Conservation (phyloP, 306 rosid genomes). For the Vachellia pachyceras region DNA sequence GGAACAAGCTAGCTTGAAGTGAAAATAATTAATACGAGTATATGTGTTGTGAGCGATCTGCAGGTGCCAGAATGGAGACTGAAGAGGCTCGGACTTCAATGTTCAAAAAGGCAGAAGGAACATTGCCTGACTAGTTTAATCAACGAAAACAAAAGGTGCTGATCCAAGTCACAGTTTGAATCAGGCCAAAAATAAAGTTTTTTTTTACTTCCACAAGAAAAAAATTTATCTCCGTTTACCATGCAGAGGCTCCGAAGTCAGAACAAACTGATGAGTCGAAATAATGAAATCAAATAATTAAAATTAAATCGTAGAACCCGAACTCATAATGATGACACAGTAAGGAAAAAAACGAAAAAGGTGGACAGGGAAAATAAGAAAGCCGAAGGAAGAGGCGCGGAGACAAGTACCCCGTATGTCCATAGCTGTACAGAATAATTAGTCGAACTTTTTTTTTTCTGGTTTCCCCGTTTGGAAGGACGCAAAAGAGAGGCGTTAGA, state of each 20-base stretch:
- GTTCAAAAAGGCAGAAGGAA: conserved; percentile 81
- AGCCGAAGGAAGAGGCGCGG: conserved; percentile 2
- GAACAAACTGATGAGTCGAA: background rate
- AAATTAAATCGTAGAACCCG: background rate
- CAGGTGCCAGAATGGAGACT: conserved; percentile 51
- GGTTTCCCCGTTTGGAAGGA: conserved; percentile 44
- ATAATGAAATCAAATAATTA: conserved; percentile 8
- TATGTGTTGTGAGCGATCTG: too few species aligned
- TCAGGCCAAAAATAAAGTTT: conserved; percentile 42
- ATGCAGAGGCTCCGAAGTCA: conserved; percentile 47
- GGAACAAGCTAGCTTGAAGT: conserved; percentile 1
- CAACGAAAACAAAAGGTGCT: conserved; percentile 60
- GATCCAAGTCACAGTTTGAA: conserved; percentile 58
- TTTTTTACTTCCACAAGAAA: background rate
- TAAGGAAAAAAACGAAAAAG: background rate
- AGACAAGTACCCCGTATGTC: background rate
- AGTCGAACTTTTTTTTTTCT: background rate
- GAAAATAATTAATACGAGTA: conserved; percentile 10
- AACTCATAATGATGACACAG: background rate
- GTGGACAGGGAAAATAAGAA: background rate
- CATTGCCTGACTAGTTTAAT: conserved; percentile 89
- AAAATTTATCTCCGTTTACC: conserved; percentile 49
- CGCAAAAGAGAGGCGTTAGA: too few species aligned
- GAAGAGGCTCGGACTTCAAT: conserved; percentile 68
- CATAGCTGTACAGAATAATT: background rate